A percentile compares a stretch with the other conserved stretches of the same genome.
phyloP scores from a whole-genome alignment of 2,329 filamentous ascomycete species.

The Graphium sp. region DNA sequence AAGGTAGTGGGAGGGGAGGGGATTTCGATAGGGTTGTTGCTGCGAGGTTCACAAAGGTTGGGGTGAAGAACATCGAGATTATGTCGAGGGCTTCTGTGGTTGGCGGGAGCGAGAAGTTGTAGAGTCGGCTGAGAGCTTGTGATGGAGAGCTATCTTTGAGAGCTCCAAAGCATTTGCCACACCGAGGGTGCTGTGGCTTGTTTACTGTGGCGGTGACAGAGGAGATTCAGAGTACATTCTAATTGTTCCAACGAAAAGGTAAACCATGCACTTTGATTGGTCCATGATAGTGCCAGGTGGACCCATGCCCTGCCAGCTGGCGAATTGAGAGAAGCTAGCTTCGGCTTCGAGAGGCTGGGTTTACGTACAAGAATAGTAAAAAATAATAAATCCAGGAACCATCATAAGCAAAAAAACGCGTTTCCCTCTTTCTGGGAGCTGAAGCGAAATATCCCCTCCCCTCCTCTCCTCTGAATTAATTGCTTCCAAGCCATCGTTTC shows the following conservation, averaged over 20 bases:
- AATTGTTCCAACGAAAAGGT: not conserved
- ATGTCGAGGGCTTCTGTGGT: constrained; percentile 29
- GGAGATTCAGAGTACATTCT: not conserved
- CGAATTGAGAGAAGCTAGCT: no score
- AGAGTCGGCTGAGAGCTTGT: constrained; percentile 7
- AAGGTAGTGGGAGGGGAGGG: constrained; percentile 27
- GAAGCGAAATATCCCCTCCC: not conserved
- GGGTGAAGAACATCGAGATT: constrained; percentile 36
- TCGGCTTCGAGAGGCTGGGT: no score
- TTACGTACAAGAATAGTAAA: no score
- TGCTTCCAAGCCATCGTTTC: not conserved
- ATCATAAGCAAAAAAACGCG: not conserved
- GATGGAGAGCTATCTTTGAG: constrained; percentile 11
- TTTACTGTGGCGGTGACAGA: no score
- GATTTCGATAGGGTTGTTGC: constrained; percentile 43
- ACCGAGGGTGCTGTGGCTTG: no score
- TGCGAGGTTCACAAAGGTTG: constrained; percentile 31
- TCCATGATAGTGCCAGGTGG: no score
- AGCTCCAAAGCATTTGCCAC: not conserved
- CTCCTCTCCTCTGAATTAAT: not conserved
- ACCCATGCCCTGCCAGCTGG: no score
- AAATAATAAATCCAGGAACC: not conserved
- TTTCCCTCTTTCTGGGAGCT: not conserved
- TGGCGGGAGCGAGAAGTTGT: constrained; percentile 21
- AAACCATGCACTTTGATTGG: no score